Evolutionary conservation across 306 rosid species (phyloP).

Genomic region (Amphicarpaea edgeworthii): DNA sequence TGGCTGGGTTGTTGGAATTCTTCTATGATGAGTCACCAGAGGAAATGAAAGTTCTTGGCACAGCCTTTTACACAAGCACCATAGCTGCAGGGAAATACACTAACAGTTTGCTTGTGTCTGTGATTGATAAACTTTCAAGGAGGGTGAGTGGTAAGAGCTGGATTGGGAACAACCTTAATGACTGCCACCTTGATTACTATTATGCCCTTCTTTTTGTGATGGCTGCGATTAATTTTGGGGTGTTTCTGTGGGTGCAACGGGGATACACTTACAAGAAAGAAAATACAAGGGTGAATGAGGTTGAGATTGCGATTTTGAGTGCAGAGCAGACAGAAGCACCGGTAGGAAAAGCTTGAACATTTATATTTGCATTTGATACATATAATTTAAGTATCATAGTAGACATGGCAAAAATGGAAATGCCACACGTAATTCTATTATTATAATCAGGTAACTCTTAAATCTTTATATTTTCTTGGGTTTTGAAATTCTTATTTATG

Average conservation of each 20-base stretch:
- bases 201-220: constrained; percentile 70
- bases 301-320: constrained; percentile 2
- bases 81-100: constrained; percentile 76
- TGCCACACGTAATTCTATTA: neutral
- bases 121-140: constrained; percentile 61
- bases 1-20: constrained; percentile 73
- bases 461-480: no score
- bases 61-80: constrained; percentile 76
- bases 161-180: constrained; percentile 73
- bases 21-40: constrained; percentile 88
- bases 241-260: constrained; percentile 36
- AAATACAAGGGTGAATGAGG: constrained; percentile 1
- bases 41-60: constrained; percentile 81
- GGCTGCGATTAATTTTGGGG: constrained; percentile 52
- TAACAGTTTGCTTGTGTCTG: constrained; percentile 63
- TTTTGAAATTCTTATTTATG: no score
- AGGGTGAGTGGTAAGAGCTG: constrained; percentile 61
- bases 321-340: neutral
- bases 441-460: no score
- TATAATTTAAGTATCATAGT: neutral
- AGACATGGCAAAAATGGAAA: neutral
- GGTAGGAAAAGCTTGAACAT: constrained; percentile 19
- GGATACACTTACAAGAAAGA: constrained; percentile 44
- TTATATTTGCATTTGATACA: neutral
- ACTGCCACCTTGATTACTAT: constrained; percentile 72